Percentiles rank a stretch among this genome's conserved stretches.
These are phyloP conservation scores for Candida pseudoviswanathii DNA, from an alignment of 1,139 yeast genomes.

Conservation along the genomic window DNA sequence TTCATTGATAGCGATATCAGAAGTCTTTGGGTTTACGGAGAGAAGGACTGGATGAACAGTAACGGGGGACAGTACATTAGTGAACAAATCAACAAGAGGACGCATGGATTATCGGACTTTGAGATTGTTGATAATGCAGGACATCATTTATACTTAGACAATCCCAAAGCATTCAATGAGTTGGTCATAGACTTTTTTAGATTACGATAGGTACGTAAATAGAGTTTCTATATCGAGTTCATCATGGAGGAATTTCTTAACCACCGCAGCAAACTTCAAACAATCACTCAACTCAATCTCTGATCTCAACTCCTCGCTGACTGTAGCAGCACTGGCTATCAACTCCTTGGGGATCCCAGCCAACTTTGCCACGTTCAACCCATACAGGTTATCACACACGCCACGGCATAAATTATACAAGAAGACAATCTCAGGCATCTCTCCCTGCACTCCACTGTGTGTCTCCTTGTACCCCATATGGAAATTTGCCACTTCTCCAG, in stretches of 20 bases:
- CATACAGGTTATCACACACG: conserved; percentile 67
- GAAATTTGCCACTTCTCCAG: conserved; percentile 51
- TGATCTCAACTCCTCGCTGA: conserved; percentile 46
- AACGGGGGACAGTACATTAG: conserved; percentile 42
- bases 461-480: conserved; percentile 75
- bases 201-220: conserved; percentile 11
- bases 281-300: conserved; percentile 25
- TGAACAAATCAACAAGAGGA: conserved; percentile 23
- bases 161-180: conserved; percentile 36
- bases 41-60: conserved; percentile 48
- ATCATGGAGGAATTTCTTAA: conserved; percentile 6
- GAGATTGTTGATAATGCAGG: conserved; percentile 39
- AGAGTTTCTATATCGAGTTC: conserved; percentile 10
- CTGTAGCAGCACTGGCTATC: conserved; percentile 48
- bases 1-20: conserved; percentile 26
- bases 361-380: conserved; percentile 74
- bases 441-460: conserved; percentile 28
- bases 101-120: conserved; percentile 20
- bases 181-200: conserved; percentile 30
- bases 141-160: conserved; percentile 45
- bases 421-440: conserved; percentile 52
- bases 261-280: conserved; percentile 6
- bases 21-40: conserved; percentile 44
- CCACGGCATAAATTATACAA: conserved; percentile 64
- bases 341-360: conserved; percentile 61